Conservation (phyloP, 179 eudicot species). For the Carnegiea gigantea region DNA sequence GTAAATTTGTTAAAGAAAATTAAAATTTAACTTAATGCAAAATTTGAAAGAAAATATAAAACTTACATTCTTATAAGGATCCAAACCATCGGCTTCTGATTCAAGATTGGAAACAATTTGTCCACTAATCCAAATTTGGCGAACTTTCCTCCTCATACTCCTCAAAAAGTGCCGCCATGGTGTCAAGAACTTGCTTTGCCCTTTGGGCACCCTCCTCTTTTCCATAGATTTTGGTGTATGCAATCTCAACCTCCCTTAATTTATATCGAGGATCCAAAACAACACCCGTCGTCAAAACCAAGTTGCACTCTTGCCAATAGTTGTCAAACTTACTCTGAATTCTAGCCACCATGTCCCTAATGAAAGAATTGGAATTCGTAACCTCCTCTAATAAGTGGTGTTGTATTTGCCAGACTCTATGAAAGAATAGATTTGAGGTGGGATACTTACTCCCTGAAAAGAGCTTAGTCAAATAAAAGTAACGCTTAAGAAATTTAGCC, state of each 20-base stretch:
- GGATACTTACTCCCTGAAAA: neutral
- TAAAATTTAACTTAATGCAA: too few relatives aligned
- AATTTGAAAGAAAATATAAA: too few relatives aligned
- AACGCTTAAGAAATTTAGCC: neutral
- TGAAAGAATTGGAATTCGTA: neutral
- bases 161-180: neutral
- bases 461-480: too few relatives aligned
- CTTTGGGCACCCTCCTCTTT: neutral
- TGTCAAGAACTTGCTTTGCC: too few relatives aligned
- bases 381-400: neutral
- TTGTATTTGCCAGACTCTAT: neutral
- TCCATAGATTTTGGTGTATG: neutral
- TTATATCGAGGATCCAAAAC: constrained; percentile 23
- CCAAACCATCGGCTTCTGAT: too few relatives aligned
- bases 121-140: too few relatives aligned
- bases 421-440: neutral
- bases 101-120: too few relatives aligned
- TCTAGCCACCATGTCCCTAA: neutral
- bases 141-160: neutral
- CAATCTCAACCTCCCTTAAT: neutral
- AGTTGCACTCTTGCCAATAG: neutral
- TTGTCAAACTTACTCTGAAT: neutral
- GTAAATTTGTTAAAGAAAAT: too few relatives aligned
- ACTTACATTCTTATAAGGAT: too few relatives aligned
- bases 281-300: neutral